Percentiles rank a stretch among this genome's conserved stretches.
Conservation (phyloP, 208 protist genomes). For the Crithidia acanthocephali region DNA sequence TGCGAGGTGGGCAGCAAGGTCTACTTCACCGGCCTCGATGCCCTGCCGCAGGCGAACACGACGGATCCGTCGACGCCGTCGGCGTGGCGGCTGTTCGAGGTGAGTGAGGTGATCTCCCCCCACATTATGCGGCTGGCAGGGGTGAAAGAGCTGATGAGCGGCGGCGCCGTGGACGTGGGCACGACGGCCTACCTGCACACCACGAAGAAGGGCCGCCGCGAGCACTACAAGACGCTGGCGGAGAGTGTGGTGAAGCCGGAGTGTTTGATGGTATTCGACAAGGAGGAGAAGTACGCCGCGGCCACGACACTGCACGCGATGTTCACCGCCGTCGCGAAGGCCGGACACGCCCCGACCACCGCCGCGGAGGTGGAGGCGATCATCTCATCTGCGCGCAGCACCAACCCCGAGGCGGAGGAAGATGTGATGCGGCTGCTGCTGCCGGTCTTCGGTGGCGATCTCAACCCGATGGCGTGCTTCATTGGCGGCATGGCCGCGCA, state of each 20-base stretch:
- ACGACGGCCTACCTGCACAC: constrained; percentile 89
- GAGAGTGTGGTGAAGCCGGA: constrained; percentile 61
- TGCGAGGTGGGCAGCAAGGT: constrained; percentile 83
- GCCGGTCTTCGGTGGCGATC: constrained; percentile 67
- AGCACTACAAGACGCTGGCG: constrained; percentile 67
- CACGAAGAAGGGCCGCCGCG: constrained; percentile 74
- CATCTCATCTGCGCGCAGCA: constrained; percentile 34
- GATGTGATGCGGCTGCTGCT: constrained; percentile 50
- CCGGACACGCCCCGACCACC: constrained; percentile 29
- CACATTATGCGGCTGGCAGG: constrained; percentile 65
- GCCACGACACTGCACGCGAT: constrained; percentile 75
- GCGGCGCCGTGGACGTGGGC: constrained; percentile 46
- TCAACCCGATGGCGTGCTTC: constrained; percentile 94
- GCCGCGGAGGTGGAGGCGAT: constrained; percentile 43
- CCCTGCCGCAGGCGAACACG: constrained; percentile 56
- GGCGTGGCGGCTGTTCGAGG: constrained; percentile 65
- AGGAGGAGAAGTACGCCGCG: constrained; percentile 77
- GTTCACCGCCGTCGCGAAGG: constrained; percentile 70
- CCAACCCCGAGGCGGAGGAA: constrained; percentile 34
- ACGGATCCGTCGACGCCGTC: constrained; percentile 25
- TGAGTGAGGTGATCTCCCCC: constrained; percentile 73
- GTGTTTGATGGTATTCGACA: constrained; percentile 80
- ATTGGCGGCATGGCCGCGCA: constrained; percentile 96
- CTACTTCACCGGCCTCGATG: constrained; percentile 77
- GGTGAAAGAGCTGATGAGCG: constrained; percentile 27